These are phyloP conservation scores for Yamadazyma taylorii DNA, from an alignment of 1,139 yeast genomes.

Conservation along the genomic window DNA sequence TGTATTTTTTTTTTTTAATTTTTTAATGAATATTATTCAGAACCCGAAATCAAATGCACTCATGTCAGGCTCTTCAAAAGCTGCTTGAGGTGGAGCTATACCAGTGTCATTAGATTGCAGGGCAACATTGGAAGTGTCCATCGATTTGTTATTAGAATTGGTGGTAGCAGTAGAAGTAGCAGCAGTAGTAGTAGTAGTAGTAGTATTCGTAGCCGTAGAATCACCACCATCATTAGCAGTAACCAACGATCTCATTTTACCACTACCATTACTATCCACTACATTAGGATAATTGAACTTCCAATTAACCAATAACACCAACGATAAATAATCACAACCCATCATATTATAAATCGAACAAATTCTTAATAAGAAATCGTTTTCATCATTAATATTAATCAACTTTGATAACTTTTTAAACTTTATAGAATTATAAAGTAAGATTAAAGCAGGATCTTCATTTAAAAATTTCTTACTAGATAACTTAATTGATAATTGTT, in stretches of 20 bases:
- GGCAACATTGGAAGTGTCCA: slow-evolving; percentile 6
- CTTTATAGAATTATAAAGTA: slow-evolving; percentile 64
- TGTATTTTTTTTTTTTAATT: neutral
- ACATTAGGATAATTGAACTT: slow-evolving; percentile 41
- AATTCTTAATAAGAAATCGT: slow-evolving; percentile 59
- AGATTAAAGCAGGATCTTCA: slow-evolving; percentile 79
- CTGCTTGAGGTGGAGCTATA: slow-evolving; percentile 43
- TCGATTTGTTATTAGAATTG: slow-evolving; percentile 2
- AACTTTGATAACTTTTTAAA: slow-evolving; percentile 26
- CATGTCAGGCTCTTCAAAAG: slow-evolving; percentile 79
- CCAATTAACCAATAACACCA: slow-evolving; percentile 70
- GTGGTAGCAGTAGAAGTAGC: neutral
- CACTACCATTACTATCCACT: no score
- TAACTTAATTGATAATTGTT: slow-evolving; percentile 13
- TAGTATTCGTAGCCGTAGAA: no score
- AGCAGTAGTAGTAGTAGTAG: neutral
- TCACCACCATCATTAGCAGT: no score
- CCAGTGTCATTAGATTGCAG: slow-evolving; percentile 1
- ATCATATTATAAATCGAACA: slow-evolving; percentile 72
- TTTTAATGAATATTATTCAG: slow-evolving; percentile 17
- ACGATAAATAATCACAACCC: slow-evolving; percentile 86
- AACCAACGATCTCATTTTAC: no score
- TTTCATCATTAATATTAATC: slow-evolving; percentile 42
- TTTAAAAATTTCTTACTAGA: slow-evolving; percentile 53
- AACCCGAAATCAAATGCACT: slow-evolving; percentile 69